These are phyloP conservation scores for Syncephalastrum contaminatum DNA, from an alignment of 371 early-diverging fungal species.

Conservation along the genomic window DNA sequence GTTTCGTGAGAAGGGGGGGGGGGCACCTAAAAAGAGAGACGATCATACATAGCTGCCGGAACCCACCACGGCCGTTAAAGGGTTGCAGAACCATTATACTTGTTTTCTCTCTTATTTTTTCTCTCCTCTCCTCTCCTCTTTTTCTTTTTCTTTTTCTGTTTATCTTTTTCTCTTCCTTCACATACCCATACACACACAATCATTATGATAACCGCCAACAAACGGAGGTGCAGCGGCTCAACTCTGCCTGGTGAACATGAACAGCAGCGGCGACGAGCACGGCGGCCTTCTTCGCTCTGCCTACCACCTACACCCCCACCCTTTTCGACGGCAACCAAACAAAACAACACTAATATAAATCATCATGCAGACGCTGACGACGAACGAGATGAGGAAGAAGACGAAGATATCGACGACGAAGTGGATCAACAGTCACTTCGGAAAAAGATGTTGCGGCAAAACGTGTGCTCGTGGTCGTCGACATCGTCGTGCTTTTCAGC, in stretches of 20 bases:
- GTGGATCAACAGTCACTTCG: constrained; percentile 5
- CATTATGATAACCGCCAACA: constrained; percentile 5
- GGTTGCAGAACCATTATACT: constrained; percentile 1
- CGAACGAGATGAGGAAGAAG: constrained; percentile 24
- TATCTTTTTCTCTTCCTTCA: not conserved
- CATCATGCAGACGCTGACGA: constrained; percentile 35
- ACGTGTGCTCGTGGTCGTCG: constrained; percentile 15
- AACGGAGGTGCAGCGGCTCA: constrained; percentile 14
- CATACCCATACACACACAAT: constrained; percentile 1
- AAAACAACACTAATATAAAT: too few relatives aligned
- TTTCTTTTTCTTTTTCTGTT: not conserved
- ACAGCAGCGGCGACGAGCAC: constrained; percentile 10
- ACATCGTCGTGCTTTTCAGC: constrained; percentile 16
- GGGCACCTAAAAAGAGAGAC: not conserved
- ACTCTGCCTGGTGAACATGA: constrained; percentile 14
- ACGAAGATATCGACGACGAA: constrained; percentile 14
- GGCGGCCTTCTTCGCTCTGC: constrained; percentile 8
- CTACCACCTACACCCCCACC: constrained; percentile 1
- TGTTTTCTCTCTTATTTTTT: constrained; percentile 4
- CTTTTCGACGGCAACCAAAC: too few relatives aligned
- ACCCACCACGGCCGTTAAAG: too few relatives aligned
- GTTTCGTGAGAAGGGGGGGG: not conserved
- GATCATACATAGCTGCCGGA: not conserved
- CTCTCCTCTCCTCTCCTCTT: not conserved
- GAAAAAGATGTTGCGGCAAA: constrained; percentile 5